Percentiles rank a stretch among this genome's conserved stretches.
These are phyloP conservation scores for Akanthomyces dipterigenus DNA, from an alignment of 2,329 filamentous ascomycete species.

Conservation along the genomic window DNA sequence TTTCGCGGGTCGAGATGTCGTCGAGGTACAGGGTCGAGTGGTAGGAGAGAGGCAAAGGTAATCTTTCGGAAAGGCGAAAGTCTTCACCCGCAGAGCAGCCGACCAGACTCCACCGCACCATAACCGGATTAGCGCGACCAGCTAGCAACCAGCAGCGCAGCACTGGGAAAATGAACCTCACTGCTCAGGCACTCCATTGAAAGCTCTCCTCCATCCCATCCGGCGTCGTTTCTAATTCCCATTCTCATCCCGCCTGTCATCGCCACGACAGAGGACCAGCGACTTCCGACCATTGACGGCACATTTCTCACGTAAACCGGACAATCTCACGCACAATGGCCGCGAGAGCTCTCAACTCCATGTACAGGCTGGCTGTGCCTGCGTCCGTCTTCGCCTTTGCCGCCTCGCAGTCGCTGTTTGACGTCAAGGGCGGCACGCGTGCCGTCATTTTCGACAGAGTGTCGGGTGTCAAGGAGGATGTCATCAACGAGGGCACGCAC, in stretches of 20 bases:
- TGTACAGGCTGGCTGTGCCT: constrained; percentile 68
- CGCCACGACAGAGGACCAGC: neutral
- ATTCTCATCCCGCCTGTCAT: constrained; percentile 2
- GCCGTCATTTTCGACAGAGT: constrained; percentile 97
- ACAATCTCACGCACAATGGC: constrained; percentile 34
- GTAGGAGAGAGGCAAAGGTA: constrained; percentile 10
- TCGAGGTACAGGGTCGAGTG: constrained; percentile 5
- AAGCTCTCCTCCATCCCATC: constrained; percentile 9
- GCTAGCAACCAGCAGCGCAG: neutral
- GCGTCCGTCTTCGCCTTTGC: constrained; percentile 61
- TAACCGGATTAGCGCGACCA: constrained; percentile 8
- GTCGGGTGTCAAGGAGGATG: constrained; percentile 83
- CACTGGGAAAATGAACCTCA: constrained; percentile 8
- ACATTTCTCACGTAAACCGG: neutral
- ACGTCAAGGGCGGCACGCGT: constrained; percentile 88
- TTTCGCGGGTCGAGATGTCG: neutral
- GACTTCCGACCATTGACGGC: neutral
- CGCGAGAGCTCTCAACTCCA: constrained; percentile 50
- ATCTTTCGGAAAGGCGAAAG: constrained; percentile 19
- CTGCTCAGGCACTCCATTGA: constrained; percentile 9
- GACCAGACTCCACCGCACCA: constrained; percentile 7
- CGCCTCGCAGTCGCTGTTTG: constrained; percentile 80
- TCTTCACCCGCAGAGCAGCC: constrained; percentile 14
- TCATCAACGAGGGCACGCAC: constrained; percentile 94
- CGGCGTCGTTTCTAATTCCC: neutral